A percentile compares a stretch with the other conserved stretches of the same genome.
These are phyloP conservation scores for Apostasia ramifera DNA, from an alignment of 106 monocot species.

Conservation along the genomic window DNA sequence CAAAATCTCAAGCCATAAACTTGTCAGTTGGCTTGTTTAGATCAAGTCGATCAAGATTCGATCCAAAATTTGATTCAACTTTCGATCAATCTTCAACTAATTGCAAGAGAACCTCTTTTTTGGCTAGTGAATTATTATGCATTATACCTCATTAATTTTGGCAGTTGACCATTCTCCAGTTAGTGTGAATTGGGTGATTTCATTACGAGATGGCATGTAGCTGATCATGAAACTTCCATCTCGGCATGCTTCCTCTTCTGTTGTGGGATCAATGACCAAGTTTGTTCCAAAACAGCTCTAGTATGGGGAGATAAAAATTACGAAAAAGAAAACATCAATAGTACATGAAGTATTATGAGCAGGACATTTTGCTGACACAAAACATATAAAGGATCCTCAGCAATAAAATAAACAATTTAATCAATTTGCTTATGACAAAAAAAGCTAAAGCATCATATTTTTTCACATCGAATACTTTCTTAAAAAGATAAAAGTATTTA, in stretches of 20 bases:
- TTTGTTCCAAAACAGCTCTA: slow-evolving; percentile 77
- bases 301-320: background rate
- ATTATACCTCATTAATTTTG: slow-evolving; percentile 66
- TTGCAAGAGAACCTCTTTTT: too few relatives aligned
- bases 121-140: background rate
- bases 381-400: background rate
- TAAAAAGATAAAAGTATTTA: too few relatives aligned
- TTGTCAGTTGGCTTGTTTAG: too few relatives aligned
- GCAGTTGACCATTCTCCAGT: slow-evolving; percentile 90
- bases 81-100: background rate
- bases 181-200: slow-evolving; percentile 78
- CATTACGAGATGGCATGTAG: slow-evolving; percentile 73
- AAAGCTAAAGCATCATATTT: too few relatives aligned
- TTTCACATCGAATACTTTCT: too few relatives aligned
- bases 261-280: slow-evolving; percentile 75
- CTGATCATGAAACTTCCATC: slow-evolving; percentile 78
- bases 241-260: slow-evolving; percentile 80
- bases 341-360: background rate
- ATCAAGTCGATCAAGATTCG: too few relatives aligned
- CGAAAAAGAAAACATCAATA: background rate
- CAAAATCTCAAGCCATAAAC: too few relatives aligned
- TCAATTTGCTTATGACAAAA: too few relatives aligned
- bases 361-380: background rate
- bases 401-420: too few relatives aligned
- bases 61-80: too few relatives aligned